Percentiles rank a stretch among this genome's conserved stretches.
Evolutionary conservation across 192 early-diverging fungal species (phyloP).

Genomic region (Funneliformis mosseae): DNA sequence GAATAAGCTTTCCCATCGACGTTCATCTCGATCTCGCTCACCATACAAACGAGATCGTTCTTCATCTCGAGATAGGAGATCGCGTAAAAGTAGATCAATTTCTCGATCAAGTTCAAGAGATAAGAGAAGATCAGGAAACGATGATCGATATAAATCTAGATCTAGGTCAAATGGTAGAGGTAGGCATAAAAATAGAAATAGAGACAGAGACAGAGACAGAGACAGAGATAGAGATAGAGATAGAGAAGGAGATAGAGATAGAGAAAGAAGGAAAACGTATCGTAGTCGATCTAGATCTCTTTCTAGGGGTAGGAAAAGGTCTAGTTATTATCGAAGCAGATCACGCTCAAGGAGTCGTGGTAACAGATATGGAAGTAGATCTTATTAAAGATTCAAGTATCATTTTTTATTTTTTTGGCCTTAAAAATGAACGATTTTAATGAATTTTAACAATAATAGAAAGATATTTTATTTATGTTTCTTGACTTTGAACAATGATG

Average conservation of each 20-base stretch:
- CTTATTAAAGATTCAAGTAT: background rate
- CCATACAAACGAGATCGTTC: conserved; percentile 31
- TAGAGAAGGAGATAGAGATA: background rate
- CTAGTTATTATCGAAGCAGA: background rate
- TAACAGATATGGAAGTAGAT: background rate
- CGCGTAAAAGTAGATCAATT: conserved; percentile 16
- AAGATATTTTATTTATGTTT: too few relatives aligned
- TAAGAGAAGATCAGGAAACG: conserved; percentile 4
- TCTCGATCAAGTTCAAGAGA: conserved; percentile 30
- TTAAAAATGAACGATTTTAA: background rate
- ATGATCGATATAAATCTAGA: conserved; percentile 10
- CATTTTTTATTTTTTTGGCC: background rate
- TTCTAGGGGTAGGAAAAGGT: background rate
- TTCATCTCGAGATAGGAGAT: conserved; percentile 13
- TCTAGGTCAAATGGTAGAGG: conserved; percentile 15
- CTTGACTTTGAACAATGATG: too few relatives aligned
- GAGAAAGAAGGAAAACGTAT: conserved; percentile 14
- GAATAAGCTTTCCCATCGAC: background rate
- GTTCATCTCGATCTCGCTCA: conserved; percentile 32
- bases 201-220: background rate
- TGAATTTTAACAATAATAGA: too few relatives aligned
- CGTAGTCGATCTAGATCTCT: conserved; percentile 15
- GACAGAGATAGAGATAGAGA: background rate
- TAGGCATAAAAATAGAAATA: background rate
- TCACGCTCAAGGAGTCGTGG: background rate